Base-by-base conservation (phyloP, 176 grass and related monocot species). In the Oryza punctata region DNA sequence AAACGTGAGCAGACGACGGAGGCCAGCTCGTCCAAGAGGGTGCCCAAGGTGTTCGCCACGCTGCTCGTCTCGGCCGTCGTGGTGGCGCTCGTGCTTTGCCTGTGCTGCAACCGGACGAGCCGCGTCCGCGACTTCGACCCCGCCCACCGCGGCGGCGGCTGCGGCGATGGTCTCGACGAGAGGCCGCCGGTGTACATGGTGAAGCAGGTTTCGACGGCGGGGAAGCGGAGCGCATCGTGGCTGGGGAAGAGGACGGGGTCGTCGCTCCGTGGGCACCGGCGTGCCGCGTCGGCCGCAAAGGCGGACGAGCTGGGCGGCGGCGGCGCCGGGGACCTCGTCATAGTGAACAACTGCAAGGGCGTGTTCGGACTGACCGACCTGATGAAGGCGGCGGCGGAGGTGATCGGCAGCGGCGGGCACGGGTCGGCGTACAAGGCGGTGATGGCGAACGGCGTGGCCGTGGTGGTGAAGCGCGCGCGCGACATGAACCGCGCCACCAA, bases 401-500 rank as follows among this genome's bases (percentile, higher is more conserved):
- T 95, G 85, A 84, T 95, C 70, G 91, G 96, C 0, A 78, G 85
- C 77, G 89, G 90, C 32, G 91, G 96, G 30, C 43, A 87, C 33
- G 96, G 93, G 25, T 91, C 96, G 15, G 82, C 87, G 13, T 98
- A 94, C 80, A 98, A 98, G 85, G 96, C 96, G 47, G 96, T 91
- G 43, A 83, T 96, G 93, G 59, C 82, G 2, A 91, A n/a, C 61
- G 92, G 91, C 9, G 84, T 87, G 40, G 85, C 72, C 27, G 85
- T 92, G 6, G 87, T 89, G 14, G 96, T 98, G 28, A 98, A 98
- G 77, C 89, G 96, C 72, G 76, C 92, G 24, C 91, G 85, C 27
- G 89, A 98, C 85, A 95, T 98, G 96, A 95, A 98, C 80, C 81
- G 91, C 0, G 73, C 80, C 0, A 76, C 81, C 37, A 95, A 83